Conservation (phyloP, 352 stramenopile species). For the Globisporangium solare region DNA sequence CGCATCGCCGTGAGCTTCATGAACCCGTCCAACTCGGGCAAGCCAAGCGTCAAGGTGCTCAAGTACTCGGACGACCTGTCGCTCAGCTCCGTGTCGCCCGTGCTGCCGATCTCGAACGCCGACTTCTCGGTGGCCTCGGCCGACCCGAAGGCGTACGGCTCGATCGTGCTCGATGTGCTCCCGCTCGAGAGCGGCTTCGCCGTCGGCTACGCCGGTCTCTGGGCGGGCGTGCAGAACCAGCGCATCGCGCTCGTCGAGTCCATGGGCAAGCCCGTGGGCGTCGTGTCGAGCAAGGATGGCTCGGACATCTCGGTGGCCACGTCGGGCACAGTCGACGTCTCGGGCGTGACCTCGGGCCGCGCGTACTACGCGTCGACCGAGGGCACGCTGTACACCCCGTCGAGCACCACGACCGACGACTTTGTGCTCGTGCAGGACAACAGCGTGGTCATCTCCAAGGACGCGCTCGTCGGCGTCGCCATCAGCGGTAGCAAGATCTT, state of each 20-base stretch:
- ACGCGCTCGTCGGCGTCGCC: constrained; percentile 63
- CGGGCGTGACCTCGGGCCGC: constrained; percentile 33
- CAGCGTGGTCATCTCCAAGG: constrained; percentile 73
- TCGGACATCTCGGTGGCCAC: constrained; percentile 53
- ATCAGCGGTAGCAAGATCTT: constrained; percentile 59
- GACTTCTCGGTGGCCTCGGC: constrained; percentile 60
- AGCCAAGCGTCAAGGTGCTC: constrained; percentile 72
- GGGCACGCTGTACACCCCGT: constrained; percentile 48
- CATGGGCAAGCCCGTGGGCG: constrained; percentile 59
- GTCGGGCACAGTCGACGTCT: constrained; percentile 52
- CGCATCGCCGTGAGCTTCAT: constrained; percentile 64
- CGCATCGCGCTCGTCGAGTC: constrained; percentile 71
- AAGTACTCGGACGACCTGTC: constrained; percentile 56
- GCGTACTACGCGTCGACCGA: constrained; percentile 70
- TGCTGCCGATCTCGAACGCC: constrained; percentile 63
- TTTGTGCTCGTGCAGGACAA: constrained; percentile 69
- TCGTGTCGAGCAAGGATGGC: constrained; percentile 55
- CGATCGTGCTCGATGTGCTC: constrained; percentile 56
- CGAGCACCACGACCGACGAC: constrained; percentile 38
- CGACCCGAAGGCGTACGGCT: constrained; percentile 41
- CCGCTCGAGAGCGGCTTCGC: constrained; percentile 49
- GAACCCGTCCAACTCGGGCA: constrained; percentile 67
- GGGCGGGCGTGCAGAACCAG: constrained; percentile 52
- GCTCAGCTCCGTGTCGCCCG: constrained; percentile 43
- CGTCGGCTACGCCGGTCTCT: constrained; percentile 53